Evolutionary conservation across 345 rosid genomes (phyloP).

Genomic region (Euphorbia peplus): DNA sequence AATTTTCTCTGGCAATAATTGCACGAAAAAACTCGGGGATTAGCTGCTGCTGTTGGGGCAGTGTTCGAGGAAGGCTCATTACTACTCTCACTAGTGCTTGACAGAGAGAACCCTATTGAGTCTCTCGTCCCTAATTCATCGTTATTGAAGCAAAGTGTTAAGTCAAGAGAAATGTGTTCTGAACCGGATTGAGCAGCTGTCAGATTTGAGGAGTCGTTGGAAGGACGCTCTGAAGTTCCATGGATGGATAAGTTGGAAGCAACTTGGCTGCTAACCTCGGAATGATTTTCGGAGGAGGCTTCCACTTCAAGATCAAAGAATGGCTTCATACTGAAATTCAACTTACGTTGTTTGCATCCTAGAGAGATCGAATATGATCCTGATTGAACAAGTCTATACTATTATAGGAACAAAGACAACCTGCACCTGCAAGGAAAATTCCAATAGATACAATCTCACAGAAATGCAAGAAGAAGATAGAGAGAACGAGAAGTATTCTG

Average conservation of each 20-base stretch:
- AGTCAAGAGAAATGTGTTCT: slow-evolving; percentile 21
- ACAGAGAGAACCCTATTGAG: slow-evolving; percentile 40
- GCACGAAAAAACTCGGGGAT: slow-evolving; percentile 26
- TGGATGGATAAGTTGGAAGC: slow-evolving; percentile 57
- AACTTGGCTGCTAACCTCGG: slow-evolving; percentile 58
- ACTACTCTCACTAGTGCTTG: slow-evolving; percentile 64
- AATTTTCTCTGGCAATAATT: slow-evolving; percentile 26
- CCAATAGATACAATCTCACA: neutral
- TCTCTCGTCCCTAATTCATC: slow-evolving; percentile 14
- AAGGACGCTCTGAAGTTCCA: slow-evolving; percentile 34
- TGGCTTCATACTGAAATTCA: slow-evolving; percentile 42
- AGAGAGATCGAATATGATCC: neutral
- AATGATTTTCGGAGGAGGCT: slow-evolving; percentile 46
- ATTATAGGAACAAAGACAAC: slow-evolving; percentile 10
- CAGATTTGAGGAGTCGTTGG: slow-evolving; percentile 26
- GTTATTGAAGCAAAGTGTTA: slow-evolving; percentile 18
- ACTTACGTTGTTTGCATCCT: slow-evolving; percentile 4
- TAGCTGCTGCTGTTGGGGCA: slow-evolving; percentile 16
- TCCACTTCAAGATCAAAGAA: slow-evolving; percentile 54
- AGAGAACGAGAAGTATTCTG: neutral
- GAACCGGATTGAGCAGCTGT: slow-evolving; percentile 17
- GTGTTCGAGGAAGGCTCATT: slow-evolving; percentile 41
- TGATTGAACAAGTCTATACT: slow-evolving; percentile 1
- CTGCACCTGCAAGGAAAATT: slow-evolving; percentile 19
- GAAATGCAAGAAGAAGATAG: neutral